These are phyloP conservation scores for Penicillium verhagenii DNA, from an alignment of 495 filamentous ascomycete genomes.

Conservation along the genomic window DNA sequence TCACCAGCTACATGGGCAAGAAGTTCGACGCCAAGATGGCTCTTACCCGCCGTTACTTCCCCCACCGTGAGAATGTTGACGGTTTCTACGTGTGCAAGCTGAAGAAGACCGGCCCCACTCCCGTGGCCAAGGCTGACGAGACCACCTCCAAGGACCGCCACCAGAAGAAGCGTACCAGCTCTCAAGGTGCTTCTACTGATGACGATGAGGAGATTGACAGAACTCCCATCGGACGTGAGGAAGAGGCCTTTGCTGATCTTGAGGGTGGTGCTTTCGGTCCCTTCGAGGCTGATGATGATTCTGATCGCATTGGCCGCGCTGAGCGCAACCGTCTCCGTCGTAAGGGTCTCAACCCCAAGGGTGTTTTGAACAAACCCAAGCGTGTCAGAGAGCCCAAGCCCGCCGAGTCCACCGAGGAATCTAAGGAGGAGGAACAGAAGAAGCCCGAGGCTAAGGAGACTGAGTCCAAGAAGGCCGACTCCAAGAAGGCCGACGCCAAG, in stretches of 20 bases:
- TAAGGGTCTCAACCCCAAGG: slow-evolving; percentile 68
- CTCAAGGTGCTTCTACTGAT: slow-evolving; percentile 24
- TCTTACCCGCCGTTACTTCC: slow-evolving; percentile 85
- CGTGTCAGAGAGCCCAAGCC: slow-evolving; percentile 17
- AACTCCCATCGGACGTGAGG: slow-evolving; percentile 48
- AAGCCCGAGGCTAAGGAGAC: slow-evolving; percentile 15
- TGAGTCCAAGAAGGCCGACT: not conserved
- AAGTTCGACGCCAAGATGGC: slow-evolving; percentile 82
- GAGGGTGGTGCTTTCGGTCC: slow-evolving; percentile 59
- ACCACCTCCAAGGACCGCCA: slow-evolving; percentile 18
- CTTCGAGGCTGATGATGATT: slow-evolving; percentile 65
- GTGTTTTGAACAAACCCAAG: slow-evolving; percentile 46
- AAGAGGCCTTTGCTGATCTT: slow-evolving; percentile 24
- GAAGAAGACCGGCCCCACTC: slow-evolving; percentile 82
- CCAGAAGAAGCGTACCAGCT: slow-evolving; percentile 11
- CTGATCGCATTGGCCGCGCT: slow-evolving; percentile 57
- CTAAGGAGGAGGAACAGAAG: slow-evolving; percentile 19
- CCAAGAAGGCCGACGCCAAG: slow-evolving; percentile 6
- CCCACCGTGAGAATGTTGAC: slow-evolving; percentile 93
- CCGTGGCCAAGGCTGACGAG: slow-evolving; percentile 45
- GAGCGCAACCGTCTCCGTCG: slow-evolving; percentile 56
- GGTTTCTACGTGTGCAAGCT: slow-evolving; percentile 98
- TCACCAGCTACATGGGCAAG: slow-evolving; percentile 84
- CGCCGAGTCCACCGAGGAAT: not conserved
- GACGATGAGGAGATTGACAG: slow-evolving; percentile 37